These are phyloP conservation scores for Bipolaris cookei DNA, from an alignment of 2,329 filamentous ascomycete species.

Conservation along the genomic window DNA sequence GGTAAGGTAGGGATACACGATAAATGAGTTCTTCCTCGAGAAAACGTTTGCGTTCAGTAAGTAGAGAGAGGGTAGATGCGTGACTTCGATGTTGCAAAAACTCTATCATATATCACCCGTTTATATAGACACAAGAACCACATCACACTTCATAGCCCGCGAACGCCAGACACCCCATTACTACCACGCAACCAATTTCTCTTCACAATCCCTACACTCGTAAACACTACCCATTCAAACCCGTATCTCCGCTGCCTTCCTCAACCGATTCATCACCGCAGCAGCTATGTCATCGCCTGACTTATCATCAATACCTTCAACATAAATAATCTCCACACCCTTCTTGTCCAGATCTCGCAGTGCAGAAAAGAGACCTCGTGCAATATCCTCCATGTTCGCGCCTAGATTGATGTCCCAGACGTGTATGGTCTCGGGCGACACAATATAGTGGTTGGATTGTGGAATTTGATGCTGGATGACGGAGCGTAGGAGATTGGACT, in stretches of 20 bases:
- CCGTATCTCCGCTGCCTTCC: conserved; percentile 55
- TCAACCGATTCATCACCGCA: conserved; percentile 62
- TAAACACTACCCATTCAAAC: background rate
- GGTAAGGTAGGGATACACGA: too few species aligned
- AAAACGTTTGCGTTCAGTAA: too few species aligned
- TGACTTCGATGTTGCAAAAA: too few species aligned
- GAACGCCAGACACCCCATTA: too few species aligned
- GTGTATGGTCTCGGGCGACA: conserved; percentile 21
- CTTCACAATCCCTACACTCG: background rate
- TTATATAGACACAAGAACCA: too few species aligned
- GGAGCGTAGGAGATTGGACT: conserved; percentile 45
- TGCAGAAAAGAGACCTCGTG: conserved; percentile 85
- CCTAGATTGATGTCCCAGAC: conserved; percentile 77
- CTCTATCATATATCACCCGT: too few species aligned
- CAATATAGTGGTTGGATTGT: conserved; percentile 30
- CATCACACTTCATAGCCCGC: too few species aligned
- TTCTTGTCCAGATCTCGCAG: conserved; percentile 82
- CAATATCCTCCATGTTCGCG: conserved; percentile 72
- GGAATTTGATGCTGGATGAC: conserved; percentile 45
- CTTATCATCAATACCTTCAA: conserved; percentile 81
- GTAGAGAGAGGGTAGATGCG: too few species aligned
- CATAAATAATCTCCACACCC: conserved; percentile 81
- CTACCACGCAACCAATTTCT: too few species aligned
- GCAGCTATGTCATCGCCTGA: conserved; percentile 78
- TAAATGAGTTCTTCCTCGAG: too few species aligned